Evolutionary conservation across 768 basidiomycete genomes (phyloP), one percentile per base, ranked within the genome.

Genomic region (Crepidotus variabilis): DNA sequence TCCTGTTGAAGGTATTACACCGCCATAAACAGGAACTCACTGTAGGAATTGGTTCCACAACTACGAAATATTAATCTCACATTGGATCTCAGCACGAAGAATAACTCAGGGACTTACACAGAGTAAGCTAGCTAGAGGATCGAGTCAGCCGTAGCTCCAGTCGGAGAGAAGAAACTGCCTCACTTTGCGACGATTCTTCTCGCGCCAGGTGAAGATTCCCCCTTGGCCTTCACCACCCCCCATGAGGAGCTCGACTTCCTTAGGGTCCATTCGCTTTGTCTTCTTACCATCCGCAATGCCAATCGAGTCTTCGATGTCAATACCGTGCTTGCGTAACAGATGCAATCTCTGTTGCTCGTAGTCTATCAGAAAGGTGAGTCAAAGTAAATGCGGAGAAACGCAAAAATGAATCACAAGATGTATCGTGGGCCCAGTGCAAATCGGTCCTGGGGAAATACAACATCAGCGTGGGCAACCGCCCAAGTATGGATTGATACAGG

Each of bases 381-480:
- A 46, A 62, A 47, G 55, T 55, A 48, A 57, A 52, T 33, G 39
- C 52, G 60, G 57, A 57, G 48, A 47, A 50, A 55, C 39, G 39
- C 39, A 43, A 56, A 58, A 55, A 55, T 65, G 57, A 67, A 72
- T 57, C 58, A 92, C 92, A 95, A 55, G 88, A 88, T 23, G 93
- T 94, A 72, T 98, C 94, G 72, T 98, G 94, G 20, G 93, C 92
- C 95, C 95, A 97, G 72, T 96, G 95, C 57, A 94, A 80, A 78
- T 94, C 90, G 56, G 92, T 91, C 54, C 90, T 93, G 69, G 61
- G 56, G 60, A 61, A 48, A 60, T 56, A 53, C 21, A 55, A 52
- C 54, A 53, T 61, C 50, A 55, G 50, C 45, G 46, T 51, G 16
- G 45, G 49, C 28, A 47, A 8, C 49, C 50, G 45, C 35, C 50